Evolutionary conservation across 129 eudicot species (phyloP), one percentile per base, ranked within the genome.

Genomic region (Pittosporum tobira): DNA sequence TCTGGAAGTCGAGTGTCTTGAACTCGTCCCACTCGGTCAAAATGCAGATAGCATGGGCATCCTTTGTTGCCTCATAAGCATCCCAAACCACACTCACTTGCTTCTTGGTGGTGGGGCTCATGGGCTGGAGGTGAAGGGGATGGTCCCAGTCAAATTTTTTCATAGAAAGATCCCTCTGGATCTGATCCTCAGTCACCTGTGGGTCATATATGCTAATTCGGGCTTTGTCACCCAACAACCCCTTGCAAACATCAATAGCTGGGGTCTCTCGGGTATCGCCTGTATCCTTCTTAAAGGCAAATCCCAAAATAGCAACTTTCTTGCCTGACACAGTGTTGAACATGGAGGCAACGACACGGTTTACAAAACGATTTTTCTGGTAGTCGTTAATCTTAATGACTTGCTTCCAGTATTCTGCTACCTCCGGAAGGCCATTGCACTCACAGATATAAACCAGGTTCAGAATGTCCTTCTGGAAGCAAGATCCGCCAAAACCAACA

Each of bases 391-490:
- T 78, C 89, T 88, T 88, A 22, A 88, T 88, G 44, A 84, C 96
- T 69, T 88, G 96, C 40, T 88, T 88, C 96, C 96, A 84, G 82
- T 88, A 88, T 56, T 88, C 96, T 23, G 94, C 96, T 34, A 88
- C 96, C 71, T 81, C 94, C 0, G 96, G 96, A 31, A 87, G 88
- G 45, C 96, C 94, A 62, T 87, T 83, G 75, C 96, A 87, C 77
- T 87, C 96, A 3, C 94, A 87, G 55, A 87, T 87, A 79, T 87
- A 87, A 28, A 87, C 94, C 71, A 87, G 59, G 83, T 83, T 87
- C 65, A 87, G 69, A 34, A 83, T 87, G 22, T 87, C 95, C 82
- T 87, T 82, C 79, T 87, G 96, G 74, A 87, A 87, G 81, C 96
- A 87, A 44, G 96, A 87, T 14, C 96, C 96, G 4, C 96, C 96